Conservation (phyloP, 129 eudicot species). For the Flaveria robusta region DNA sequence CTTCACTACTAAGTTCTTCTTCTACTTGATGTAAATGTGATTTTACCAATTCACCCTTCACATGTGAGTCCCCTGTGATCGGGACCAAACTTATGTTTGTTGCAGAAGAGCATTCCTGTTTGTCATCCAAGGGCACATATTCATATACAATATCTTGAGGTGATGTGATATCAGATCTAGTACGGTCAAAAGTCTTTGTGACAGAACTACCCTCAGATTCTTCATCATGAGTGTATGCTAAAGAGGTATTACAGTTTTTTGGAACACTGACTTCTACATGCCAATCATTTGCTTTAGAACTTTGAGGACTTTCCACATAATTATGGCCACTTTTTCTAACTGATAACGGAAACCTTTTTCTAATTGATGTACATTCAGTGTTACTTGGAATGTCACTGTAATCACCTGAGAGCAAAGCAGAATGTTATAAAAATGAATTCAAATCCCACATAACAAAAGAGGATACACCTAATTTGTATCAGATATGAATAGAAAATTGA, state of each 20-base stretch:
- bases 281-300: slow-evolving; percentile 64
- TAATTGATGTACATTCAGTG: slow-evolving; percentile 48
- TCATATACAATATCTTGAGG: slow-evolving; percentile 58
- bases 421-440: slow-evolving; percentile 9
- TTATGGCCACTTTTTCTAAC: slow-evolving; percentile 54
- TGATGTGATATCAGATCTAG: slow-evolving; percentile 53
- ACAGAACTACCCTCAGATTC: slow-evolving; percentile 82
- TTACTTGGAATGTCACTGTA: slow-evolving; percentile 60
- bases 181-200: slow-evolving; percentile 61
- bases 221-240: slow-evolving; percentile 54
- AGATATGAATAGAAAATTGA: no score
- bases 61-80: slow-evolving; percentile 29
- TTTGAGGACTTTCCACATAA: slow-evolving; percentile 46
- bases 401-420: slow-evolving; percentile 56
- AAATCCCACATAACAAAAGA: background rate
- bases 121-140: slow-evolving; percentile 71
- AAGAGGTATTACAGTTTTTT: slow-evolving; percentile 46
- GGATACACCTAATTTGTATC: background rate
- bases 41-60: slow-evolving; percentile 42
- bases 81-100: slow-evolving; percentile 47
- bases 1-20: slow-evolving; percentile 60
- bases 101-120: slow-evolving; percentile 67
- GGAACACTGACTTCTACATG: slow-evolving; percentile 74
- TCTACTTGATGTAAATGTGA: slow-evolving; percentile 39
- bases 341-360: slow-evolving; percentile 62